These are phyloP conservation scores for Penicillium occitanis DNA, from an alignment of 2,329 filamentous ascomycete genomes.

Conservation along the genomic window DNA sequence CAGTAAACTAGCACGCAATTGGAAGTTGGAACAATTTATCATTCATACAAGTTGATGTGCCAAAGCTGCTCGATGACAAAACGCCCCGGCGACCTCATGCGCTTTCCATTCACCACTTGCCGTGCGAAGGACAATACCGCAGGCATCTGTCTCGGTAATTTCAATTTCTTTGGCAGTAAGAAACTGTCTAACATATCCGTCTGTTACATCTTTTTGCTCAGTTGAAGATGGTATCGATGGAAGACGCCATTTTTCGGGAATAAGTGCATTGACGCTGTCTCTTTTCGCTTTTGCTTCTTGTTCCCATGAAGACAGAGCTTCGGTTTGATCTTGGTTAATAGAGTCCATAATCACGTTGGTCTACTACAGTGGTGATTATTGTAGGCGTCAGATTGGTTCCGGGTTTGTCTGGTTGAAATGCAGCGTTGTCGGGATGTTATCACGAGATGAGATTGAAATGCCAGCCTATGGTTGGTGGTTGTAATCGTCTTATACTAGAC, in stretches of 20 bases:
- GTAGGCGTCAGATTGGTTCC: not conserved
- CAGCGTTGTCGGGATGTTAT: not conserved
- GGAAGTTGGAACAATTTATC: too few relatives aligned
- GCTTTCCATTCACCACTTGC: slow-evolving; percentile 8
- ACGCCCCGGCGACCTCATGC: slow-evolving; percentile 37
- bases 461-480: not conserved
- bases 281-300: not conserved
- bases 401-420: not conserved
- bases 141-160: slow-evolving; percentile 3
- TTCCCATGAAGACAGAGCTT: not conserved
- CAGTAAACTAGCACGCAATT: not conserved
- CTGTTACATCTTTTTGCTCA: not conserved
- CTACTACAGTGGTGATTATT: not conserved
- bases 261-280: not conserved
- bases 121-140: not conserved
- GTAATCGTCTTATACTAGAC: too few relatives aligned
- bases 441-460: not conserved
- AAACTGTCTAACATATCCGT: not conserved
- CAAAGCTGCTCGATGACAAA: slow-evolving; percentile 43
- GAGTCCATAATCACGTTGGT: not conserved
- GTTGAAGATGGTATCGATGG: not conserved
- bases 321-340: not conserved
- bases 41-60: slow-evolving; percentile 27
- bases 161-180: not conserved
- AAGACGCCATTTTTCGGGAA: slow-evolving; percentile 13